phyloP scores from a whole-genome alignment of 2,329 filamentous ascomycete species.

The Aspergillus japonicus region DNA sequence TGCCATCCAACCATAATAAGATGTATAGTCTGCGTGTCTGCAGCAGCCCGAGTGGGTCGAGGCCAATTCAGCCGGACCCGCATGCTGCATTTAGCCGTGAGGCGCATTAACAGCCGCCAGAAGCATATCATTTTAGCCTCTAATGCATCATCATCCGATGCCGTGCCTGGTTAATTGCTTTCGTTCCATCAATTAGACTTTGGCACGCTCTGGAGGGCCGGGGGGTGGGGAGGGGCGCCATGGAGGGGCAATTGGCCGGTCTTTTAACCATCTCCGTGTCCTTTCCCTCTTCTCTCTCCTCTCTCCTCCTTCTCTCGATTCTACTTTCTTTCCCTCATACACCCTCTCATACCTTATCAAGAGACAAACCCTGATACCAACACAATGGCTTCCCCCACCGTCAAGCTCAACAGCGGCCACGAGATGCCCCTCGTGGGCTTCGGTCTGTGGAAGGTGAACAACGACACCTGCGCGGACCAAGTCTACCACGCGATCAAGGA shows the following conservation, averaged over 20 bases:
- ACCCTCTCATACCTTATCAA: not conserved
- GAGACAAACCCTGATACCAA: not conserved
- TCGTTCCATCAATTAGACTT: not conserved
- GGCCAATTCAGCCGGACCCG: constrained; percentile 1
- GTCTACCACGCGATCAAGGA: constrained; percentile 71
- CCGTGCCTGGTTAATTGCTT: not conserved
- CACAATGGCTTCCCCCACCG: constrained; percentile 16
- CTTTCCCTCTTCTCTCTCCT: constrained; percentile 6
- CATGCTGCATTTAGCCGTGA: constrained; percentile 6
- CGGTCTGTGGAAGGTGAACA: constrained; percentile 77
- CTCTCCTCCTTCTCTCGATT: constrained; percentile 9
- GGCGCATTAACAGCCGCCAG: not conserved
- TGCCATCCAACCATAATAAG: no score
- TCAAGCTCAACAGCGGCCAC: constrained; percentile 29
- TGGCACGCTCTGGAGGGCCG: not conserved
- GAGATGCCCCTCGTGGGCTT: constrained; percentile 47
- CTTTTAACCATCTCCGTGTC: constrained; percentile 1
- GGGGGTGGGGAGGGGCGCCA: not conserved
- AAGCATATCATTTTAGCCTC: constrained; percentile 12
- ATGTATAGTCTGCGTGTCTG: not conserved
- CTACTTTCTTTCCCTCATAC: constrained; percentile 1
- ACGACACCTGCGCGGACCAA: constrained; percentile 68
- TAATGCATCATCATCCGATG: not conserved
- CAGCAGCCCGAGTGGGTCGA: not conserved
- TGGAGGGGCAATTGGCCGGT: constrained; percentile 1